phyloP scores from a whole-genome alignment of 192 early-diverging fungal species.

The Powellomyces hirtus region DNA sequence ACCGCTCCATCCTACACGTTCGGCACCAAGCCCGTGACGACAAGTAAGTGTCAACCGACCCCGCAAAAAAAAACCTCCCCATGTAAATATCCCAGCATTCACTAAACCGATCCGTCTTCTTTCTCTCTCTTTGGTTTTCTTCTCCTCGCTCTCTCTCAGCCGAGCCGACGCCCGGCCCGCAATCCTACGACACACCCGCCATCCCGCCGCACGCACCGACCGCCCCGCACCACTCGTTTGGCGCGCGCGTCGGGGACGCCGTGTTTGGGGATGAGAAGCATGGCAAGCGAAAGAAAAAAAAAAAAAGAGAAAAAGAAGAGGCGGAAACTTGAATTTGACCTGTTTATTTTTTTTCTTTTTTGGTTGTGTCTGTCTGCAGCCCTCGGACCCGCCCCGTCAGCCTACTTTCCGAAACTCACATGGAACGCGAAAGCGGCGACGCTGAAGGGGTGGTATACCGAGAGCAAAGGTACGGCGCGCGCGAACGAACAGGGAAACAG shows the following conservation, averaged over 20 bases:
- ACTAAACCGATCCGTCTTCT: background rate
- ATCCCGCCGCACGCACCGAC: conserved; percentile 29
- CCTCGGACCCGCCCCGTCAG: conserved; percentile 30
- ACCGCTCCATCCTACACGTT: conserved; percentile 49
- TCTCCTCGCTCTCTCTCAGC: conserved; percentile 24
- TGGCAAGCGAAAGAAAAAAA: conserved; percentile 9
- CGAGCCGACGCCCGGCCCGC: conserved; percentile 47
- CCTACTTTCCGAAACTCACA: conserved; percentile 44
- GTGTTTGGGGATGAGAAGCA: conserved; percentile 40
- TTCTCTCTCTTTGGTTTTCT: background rate
- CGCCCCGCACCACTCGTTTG: conserved; percentile 37
- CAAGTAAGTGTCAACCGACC: conserved; percentile 18
- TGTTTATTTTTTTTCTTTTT: background rate
- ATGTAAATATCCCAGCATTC: too few relatives aligned
- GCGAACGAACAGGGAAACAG: background rate
- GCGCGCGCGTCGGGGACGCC: conserved; percentile 31
- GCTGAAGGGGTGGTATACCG: conserved; percentile 52
- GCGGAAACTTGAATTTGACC: too few relatives aligned
- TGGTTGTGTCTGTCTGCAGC: background rate
- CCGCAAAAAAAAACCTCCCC: background rate
- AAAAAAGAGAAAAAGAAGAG: too few relatives aligned
- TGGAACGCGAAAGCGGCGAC: conserved; percentile 43
- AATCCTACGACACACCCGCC: conserved; percentile 41
- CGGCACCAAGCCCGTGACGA: conserved; percentile 32
- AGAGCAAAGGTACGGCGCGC: conserved; percentile 39